Evolutionary conservation across 306 rosid species (phyloP), one percentile per base, ranked within the genome.

Genomic region (Sicyos baderoa): DNA sequence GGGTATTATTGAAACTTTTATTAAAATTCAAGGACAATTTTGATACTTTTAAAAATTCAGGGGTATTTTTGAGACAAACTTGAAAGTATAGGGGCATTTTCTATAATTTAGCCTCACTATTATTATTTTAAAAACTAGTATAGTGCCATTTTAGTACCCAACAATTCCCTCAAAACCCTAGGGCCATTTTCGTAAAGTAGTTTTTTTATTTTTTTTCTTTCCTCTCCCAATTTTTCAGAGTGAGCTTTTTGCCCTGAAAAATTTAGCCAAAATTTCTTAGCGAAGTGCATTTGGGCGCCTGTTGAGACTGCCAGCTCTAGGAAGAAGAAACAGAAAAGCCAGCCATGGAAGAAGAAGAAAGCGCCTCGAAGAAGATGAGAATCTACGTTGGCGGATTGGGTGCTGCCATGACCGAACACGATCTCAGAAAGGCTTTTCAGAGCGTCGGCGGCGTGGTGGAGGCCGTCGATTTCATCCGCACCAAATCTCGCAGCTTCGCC

Each of bases 401-500:
- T 3, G 91, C 77, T 53, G 57, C 65, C 2, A 88, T 87, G 45
- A 83, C 80, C 8, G 77, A 17, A 44, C 84, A 87, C 22, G 92
- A 92, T 58, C 82, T 92, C 6, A 73, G 64, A 9, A 79, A 78
- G 12, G 23, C 84, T 56, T 89, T 89, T 69, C 78, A 66, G 4
- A 78, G 86, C 17, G 61, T 80, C 0, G 96, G 95, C 0, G 96
- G 95, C 15, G 63, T n/a, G 9, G 88, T 83, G 47, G 80, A 87
- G 19, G 70, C 78, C 12, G 45, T 89, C 47, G 84, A 83, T 61
- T 75, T 91, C 6, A 76, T 89, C 76, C 86, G 91, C 58, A 82
- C 92, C 68, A 92, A 89, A 83, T 87, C 86, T 29, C 95, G 97
- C 57, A 73, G 84, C 73, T 86, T 89, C 23, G 96, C 96, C 13